Conservation (phyloP, 495 filamentous ascomycete species). For the Tuber microsphaerosporum region DNA sequence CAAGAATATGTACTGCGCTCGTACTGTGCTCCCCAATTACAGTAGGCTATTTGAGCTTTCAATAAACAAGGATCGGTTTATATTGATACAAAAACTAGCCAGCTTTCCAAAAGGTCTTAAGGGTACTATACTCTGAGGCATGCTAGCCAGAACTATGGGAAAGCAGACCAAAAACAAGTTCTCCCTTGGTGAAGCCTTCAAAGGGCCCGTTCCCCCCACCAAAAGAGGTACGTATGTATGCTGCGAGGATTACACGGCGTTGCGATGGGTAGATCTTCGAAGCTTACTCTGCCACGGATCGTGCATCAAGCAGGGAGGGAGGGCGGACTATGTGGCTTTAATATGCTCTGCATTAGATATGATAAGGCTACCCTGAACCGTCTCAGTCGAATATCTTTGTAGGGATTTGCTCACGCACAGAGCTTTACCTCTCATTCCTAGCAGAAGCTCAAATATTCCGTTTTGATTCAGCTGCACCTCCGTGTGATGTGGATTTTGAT, state of each 20-base stretch:
- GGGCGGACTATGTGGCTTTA: not conserved
- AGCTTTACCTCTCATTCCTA: not conserved
- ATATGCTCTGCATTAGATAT: not conserved
- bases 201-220: no score
- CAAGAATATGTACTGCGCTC: not conserved
- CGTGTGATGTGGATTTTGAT: not conserved
- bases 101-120: not conserved
- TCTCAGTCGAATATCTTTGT: not conserved
- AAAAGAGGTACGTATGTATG: not conserved
- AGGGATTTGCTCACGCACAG: not conserved
- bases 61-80: not conserved
- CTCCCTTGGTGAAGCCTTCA: no score
- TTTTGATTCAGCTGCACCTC: not conserved
- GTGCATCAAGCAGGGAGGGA: not conserved
- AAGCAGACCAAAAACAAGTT: not conserved
- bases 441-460: not conserved
- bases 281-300: not conserved
- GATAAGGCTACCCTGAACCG: not conserved
- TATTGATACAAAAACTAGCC: not conserved
- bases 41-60: not conserved
- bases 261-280: not conserved
- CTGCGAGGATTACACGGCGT: not conserved
- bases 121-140: not conserved
- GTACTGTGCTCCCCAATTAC: not conserved
- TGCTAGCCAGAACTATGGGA: not conserved